Evolutionary conservation across 2,329 filamentous ascomycete genomes (phyloP), one percentile per base, ranked within the genome.

Genomic region (Colletotrichum musae): DNA sequence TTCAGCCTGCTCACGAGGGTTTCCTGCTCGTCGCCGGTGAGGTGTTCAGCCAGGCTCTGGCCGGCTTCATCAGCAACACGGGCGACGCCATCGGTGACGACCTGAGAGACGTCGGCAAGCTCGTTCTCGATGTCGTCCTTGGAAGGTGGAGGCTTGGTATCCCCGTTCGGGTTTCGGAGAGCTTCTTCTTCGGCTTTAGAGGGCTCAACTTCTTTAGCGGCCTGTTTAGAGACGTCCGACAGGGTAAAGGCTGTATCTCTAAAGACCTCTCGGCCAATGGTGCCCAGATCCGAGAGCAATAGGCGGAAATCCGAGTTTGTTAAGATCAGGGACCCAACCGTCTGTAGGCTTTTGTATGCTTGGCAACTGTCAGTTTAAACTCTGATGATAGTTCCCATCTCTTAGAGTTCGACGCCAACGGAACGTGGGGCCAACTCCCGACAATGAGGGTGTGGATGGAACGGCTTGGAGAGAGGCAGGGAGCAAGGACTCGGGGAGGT

Each of bases 271-370:
- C 93, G 90, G 13, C 92, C 93, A 54, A 98, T 88, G 0, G 91
- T 91, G 53, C 91, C 90, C 48, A 97, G 81, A 75, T 98, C 95
- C 12, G 91, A 89, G 52, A 98, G 83, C 74, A 98, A 94, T 6
- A 95, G 85, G 47, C 95, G 91, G 78, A 98, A 98, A 75, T 98
- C 94, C 0, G 92, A 91, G 77, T 98, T 98, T 15, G 93, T 94
- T 51, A 98, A 84, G 1, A 98, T 87, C n/a, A 98, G 84, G 3
- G 92, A 93, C 36, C 93, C 92, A 0, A 98, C 89, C 0, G 94
- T 97, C 67, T 91, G 92, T 56, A 97, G 82, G 78, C 94, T 97
- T 76, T 92, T 86, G 75, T 95, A 95, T 16, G 93, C 92, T 93
- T 72, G 24, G 15, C 21, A 57, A 4, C 68, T 68, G 68, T 80